Evolutionary conservation across 371 early-diverging fungal species (phyloP).

Genomic region (Coemansia sp.): DNA sequence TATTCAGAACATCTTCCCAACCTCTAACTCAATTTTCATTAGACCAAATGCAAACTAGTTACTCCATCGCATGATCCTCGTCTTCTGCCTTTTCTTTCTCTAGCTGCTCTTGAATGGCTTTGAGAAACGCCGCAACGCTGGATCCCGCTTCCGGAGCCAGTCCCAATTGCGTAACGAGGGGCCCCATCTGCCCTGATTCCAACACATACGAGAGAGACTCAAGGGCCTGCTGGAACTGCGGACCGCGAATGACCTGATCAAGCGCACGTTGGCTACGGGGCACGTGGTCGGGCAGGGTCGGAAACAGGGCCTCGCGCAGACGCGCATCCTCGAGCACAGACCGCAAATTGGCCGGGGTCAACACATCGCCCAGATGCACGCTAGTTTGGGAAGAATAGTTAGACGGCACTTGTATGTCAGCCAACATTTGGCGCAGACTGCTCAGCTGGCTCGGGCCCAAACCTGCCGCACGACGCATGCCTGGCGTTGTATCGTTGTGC

Average conservation of each 20-base stretch:
- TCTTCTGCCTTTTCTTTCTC: slow-evolving; percentile 7
- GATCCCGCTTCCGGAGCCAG: slow-evolving; percentile 60
- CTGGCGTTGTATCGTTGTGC: slow-evolving; percentile 28
- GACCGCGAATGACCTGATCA: slow-evolving; percentile 61
- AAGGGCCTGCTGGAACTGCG: slow-evolving; percentile 71
- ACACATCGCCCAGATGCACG: slow-evolving; percentile 53
- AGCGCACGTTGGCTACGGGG: slow-evolving; percentile 57
- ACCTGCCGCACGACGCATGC: background rate
- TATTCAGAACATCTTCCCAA: slow-evolving; percentile 20
- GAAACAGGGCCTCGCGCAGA: slow-evolving; percentile 62
- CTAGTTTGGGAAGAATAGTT: background rate
- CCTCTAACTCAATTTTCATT: background rate
- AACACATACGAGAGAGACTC: slow-evolving; percentile 63
- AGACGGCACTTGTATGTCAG: slow-evolving; percentile 37
- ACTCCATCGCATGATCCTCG: slow-evolving; percentile 12
- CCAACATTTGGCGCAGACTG: slow-evolving; percentile 41
- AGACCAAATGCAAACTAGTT: background rate
- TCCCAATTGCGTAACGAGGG: slow-evolving; percentile 64
- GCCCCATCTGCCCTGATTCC: slow-evolving; percentile 67
- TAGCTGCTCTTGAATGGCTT: slow-evolving; percentile 61
- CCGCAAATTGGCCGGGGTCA: slow-evolving; percentile 57
- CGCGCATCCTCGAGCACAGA: slow-evolving; percentile 60
- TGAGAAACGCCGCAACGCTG: slow-evolving; percentile 67
- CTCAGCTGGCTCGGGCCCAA: slow-evolving; percentile 17
- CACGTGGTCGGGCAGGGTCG: slow-evolving; percentile 60